Evolutionary conservation across 2,329 filamentous ascomycete genomes (phyloP).

Genomic region (Trichoderma oligosporum): DNA sequence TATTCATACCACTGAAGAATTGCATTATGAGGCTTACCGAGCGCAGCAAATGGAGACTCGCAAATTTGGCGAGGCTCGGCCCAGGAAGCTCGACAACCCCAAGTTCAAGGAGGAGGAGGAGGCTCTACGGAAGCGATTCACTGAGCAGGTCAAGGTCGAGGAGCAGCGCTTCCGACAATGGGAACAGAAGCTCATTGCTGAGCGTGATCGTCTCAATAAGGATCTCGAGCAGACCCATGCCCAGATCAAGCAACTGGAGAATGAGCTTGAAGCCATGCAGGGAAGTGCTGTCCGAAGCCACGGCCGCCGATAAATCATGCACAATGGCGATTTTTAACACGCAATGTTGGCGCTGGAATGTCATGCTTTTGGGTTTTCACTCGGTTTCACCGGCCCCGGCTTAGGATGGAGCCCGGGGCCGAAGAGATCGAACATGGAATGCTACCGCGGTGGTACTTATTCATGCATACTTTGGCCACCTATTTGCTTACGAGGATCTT

Average conservation of each 20-base stretch:
- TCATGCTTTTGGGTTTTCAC: slow-evolving; percentile 22
- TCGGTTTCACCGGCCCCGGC: slow-evolving; percentile 26
- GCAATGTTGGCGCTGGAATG: slow-evolving; percentile 30
- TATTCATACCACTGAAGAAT: slow-evolving; percentile 98
- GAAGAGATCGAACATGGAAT: slow-evolving; percentile 33
- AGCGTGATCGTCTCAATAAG: slow-evolving; percentile 99
- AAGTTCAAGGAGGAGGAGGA: slow-evolving; percentile 99
- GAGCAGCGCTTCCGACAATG: slow-evolving; percentile 98
- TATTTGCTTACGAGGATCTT: slow-evolving; percentile 16
- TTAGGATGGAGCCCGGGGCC: slow-evolving; percentile 37
- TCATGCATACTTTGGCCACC: slow-evolving; percentile 32
- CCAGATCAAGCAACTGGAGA: slow-evolving; percentile 85
- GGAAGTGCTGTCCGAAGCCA: slow-evolving; percentile 85
- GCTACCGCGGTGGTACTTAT: slow-evolving; percentile 28
- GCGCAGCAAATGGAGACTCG: slow-evolving; percentile 99
- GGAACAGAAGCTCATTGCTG: slow-evolving; percentile 99
- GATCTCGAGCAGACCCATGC: slow-evolving; percentile 97
- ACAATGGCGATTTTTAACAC: slow-evolving; percentile 19
- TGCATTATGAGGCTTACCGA: slow-evolving; percentile 98
- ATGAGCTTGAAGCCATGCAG: slow-evolving; percentile 90
- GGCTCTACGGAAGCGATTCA: slow-evolving; percentile 96
- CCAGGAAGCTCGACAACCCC: slow-evolving; percentile 97
- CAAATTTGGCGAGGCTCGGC: slow-evolving; percentile 97
- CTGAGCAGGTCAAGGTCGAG: slow-evolving; percentile 99
- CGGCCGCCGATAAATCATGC: slow-evolving; percentile 71